A percentile compares a stretch with the other conserved stretches of the same genome.
These are phyloP conservation scores for Rhododendron simsii DNA, from an alignment of 148 eudicot species.

Conservation along the genomic window DNA sequence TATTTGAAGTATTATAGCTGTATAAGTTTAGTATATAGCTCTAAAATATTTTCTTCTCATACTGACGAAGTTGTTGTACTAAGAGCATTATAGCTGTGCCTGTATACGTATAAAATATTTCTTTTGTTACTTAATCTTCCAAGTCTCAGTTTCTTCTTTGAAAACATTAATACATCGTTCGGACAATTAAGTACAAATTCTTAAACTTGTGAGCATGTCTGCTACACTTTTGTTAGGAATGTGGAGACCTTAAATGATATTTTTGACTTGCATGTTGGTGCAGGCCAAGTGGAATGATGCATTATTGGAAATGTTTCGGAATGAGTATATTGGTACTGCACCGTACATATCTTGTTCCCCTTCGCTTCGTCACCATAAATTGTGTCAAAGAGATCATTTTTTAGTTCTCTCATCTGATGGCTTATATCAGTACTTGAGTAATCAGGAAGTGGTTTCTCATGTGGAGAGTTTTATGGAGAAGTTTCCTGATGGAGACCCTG, in stretches of 20 bases:
- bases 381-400: conserved; percentile 85
- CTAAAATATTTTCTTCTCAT: not conserved
- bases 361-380: conserved; percentile 80
- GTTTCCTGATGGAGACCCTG: conserved; percentile 98
- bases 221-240: not conserved
- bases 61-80: not conserved
- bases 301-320: conserved; percentile 91
- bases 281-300: conserved; percentile 90
- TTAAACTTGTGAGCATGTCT: not conserved
- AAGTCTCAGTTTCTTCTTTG: not conserved
- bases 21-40: not conserved
- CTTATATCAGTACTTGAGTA: conserved; percentile 88
- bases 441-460: conserved; percentile 89
- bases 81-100: not conserved
- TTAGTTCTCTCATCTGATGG: conserved; percentile 98
- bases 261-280: conserved; percentile 27
- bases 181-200: not conserved
- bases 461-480: conserved; percentile 86
- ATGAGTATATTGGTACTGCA: conserved; percentile 85
- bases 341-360: conserved; percentile 88
- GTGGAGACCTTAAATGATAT: conserved; percentile 12
- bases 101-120: not conserved
- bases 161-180: not conserved
- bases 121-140: not conserved
- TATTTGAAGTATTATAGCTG: not conserved